Conservation (phyloP, 441 rosid species). For the Metrosideros polymorpha region DNA sequence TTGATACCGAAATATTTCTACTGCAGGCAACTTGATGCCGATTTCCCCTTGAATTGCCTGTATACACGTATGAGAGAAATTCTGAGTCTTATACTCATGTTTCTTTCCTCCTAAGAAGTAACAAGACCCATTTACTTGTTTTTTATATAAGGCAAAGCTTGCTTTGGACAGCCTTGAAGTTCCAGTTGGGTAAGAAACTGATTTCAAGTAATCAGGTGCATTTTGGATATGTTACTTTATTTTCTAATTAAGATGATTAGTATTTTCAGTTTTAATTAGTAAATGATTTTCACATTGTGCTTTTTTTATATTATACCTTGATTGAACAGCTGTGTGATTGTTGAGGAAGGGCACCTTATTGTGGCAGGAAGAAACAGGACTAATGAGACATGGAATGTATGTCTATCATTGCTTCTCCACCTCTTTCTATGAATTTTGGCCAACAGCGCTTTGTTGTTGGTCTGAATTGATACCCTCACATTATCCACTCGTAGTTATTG, state of each 20-base stretch:
- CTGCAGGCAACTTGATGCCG: not conserved
- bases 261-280: too few relatives aligned
- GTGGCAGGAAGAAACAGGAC: too few relatives aligned
- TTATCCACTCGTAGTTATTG: too few relatives aligned
- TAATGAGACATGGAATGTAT: too few relatives aligned
- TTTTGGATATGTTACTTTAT: not conserved
- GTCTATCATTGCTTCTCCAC: too few relatives aligned
- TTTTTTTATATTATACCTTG: too few relatives aligned
- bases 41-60: not conserved
- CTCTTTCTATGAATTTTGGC: too few relatives aligned
- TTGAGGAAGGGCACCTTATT: too few relatives aligned
- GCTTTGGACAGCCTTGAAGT: not conserved
- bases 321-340: too few relatives aligned
- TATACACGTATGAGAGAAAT: not conserved
- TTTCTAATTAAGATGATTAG: not conserved
- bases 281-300: too few relatives aligned
- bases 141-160: not conserved
- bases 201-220: not conserved
- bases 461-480: too few relatives aligned
- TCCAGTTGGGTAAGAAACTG: not conserved
- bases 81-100: not conserved
- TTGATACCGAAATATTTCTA: not conserved
- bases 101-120: not conserved
- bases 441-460: too few relatives aligned
- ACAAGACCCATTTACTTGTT: not conserved